Conservation (phyloP, 139 green algal genomes). For the Auxenochlorella protothecoides region DNA sequence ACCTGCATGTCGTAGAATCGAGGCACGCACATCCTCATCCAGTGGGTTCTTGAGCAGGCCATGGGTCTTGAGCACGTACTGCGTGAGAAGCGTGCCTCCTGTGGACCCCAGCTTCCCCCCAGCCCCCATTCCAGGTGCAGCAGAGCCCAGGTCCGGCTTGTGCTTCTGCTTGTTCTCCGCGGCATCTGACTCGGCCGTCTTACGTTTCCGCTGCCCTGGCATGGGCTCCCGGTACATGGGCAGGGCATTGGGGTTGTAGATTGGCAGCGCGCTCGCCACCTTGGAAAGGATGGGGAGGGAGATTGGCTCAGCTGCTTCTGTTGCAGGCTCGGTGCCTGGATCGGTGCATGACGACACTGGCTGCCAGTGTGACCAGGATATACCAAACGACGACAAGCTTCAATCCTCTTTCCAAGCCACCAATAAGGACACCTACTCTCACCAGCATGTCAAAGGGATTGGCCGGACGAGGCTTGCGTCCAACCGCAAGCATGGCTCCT, state of each 20-base stretch:
- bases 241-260: slow-evolving; percentile 74
- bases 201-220: slow-evolving; percentile 19
- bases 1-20: slow-evolving; percentile 56
- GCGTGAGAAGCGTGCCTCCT: slow-evolving; percentile 72
- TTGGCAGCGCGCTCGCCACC: slow-evolving; percentile 8
- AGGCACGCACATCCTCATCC: slow-evolving; percentile 53
- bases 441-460: slow-evolving; percentile 47
- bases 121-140: slow-evolving; percentile 38
- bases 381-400: too few relatives aligned
- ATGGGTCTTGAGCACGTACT: slow-evolving; percentile 73
- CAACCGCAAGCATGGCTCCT: slow-evolving; percentile 61
- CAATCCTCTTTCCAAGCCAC: too few relatives aligned
- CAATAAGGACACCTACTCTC: too few relatives aligned
- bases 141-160: slow-evolving; percentile 50
- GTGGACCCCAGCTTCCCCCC: slow-evolving; percentile 60
- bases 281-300: slow-evolving; percentile 1
- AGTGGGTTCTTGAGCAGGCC: slow-evolving; percentile 43
- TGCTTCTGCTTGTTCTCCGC: slow-evolving; percentile 37
- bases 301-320: neutral
- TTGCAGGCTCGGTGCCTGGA: too few relatives aligned
- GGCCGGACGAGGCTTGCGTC: slow-evolving; percentile 32
- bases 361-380: too few relatives aligned
- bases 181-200: slow-evolving; percentile 8
- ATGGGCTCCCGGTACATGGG: slow-evolving; percentile 63
- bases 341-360: too few relatives aligned